These are phyloP conservation scores for Nemania diffusa DNA, from an alignment of 2,329 filamentous ascomycete species.

Conservation along the genomic window DNA sequence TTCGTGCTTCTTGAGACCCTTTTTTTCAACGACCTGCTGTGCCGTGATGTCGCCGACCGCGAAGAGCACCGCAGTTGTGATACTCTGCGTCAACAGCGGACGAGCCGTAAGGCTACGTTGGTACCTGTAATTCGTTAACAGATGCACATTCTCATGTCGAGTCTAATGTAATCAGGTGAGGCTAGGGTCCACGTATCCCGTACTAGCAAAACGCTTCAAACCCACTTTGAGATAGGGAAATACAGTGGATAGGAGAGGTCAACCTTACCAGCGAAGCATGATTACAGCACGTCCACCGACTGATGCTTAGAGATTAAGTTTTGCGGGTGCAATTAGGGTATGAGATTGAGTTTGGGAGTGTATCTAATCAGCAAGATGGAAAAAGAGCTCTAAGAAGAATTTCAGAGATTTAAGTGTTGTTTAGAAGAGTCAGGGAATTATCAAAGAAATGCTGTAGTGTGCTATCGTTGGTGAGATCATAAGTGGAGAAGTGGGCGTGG, in stretches of 20 bases:
- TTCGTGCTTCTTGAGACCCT: conserved; percentile 81
- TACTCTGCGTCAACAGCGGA: conserved; percentile 88
- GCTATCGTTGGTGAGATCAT: conserved; percentile 29
- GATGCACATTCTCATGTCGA: not conserved
- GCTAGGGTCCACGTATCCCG: not conserved
- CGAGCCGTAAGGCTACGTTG: conserved; percentile 81
- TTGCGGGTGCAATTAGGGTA: not conserved
- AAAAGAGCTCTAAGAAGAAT: not conserved
- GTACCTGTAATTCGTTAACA: conserved; percentile 70
- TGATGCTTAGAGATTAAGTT: conserved; percentile 28
- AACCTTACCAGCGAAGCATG: conserved; percentile 49
- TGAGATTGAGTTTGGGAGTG: conserved; percentile 23
- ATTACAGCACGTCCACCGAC: conserved; percentile 33
- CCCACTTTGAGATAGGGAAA: not conserved
- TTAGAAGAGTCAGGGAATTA: conserved; percentile 10
- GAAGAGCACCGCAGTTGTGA: conserved; percentile 92
- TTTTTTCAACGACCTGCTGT: conserved; percentile 89
- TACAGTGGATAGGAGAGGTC: not conserved
- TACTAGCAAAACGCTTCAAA: conserved; percentile 3
- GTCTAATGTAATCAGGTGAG: not conserved
- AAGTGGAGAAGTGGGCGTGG: conserved; percentile 27
- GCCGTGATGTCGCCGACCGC: conserved; percentile 90
- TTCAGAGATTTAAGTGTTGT: conserved; percentile 20
- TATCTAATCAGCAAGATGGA: conserved; percentile 13
- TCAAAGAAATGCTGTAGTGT: conserved; percentile 8